Evolutionary conservation across 164 flowering plant genomes (phyloP), one percentile per base, ranked within the genome.

Genomic region (Chloranthus sessilifolius): DNA sequence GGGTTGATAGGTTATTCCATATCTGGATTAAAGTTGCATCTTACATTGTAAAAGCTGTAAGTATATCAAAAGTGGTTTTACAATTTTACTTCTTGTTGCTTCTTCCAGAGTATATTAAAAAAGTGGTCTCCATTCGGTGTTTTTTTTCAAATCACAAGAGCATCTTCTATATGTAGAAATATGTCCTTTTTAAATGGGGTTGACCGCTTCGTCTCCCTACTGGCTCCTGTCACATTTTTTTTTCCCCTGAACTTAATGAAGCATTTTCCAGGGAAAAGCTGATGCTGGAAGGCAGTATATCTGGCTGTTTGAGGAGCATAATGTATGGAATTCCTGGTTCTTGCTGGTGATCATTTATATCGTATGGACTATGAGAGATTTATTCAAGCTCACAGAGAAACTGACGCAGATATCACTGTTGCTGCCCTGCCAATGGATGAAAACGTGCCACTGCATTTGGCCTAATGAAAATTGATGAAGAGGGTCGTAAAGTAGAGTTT

Each of bases 261-360:
- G 0, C 24, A 22, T 39, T 21, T 46, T 52, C n/a, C 68, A 90
- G 96, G 98, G 96, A 25, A 92, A 95, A 7, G 96, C 98, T 29
- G 98, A 92, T 80, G 98, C 96, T 25, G 96, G 88, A 31, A 80
- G 98, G 67, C 95, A 85, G 66, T 92, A 83, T 59, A 60, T 88
- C 53, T 92, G 98, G 98, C 61, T 92, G 53, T 85, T 91, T 72
- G 96, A 92, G 71, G 96, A 88, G 71, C 96, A 92, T 61, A 80
- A 81, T 59, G 85, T 12, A 57, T 81, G 70, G 95, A 90, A 42
- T 87, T 61, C 65, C 62, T 90, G 26, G 65, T 90, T 65, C 95
- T 92, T 71, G 95, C 98, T 41, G 98, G 98, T 21, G 95, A 92
- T 54, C 98, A 92, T 70, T 68, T 92, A 58, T 92, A 92, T 42